A percentile compares a stretch with the other conserved stretches of the same genome.
These are phyloP conservation scores for Aspergillus sp. DNA, from an alignment of 2,329 filamentous ascomycete species.

Conservation along the genomic window DNA sequence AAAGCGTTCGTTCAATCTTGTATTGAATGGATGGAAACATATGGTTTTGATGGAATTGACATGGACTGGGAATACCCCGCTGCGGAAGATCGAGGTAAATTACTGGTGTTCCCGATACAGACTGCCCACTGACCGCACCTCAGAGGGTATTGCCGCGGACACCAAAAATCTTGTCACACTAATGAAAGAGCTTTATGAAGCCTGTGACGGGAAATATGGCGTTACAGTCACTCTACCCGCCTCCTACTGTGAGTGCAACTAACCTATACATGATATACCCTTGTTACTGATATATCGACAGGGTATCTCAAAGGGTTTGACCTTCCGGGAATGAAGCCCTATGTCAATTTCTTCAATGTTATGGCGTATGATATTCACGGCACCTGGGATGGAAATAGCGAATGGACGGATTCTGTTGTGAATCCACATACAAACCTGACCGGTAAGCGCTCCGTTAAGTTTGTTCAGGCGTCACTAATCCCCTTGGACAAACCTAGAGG, in stretches of 20 bases:
- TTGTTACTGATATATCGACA: background rate
- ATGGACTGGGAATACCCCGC: conserved; percentile 28
- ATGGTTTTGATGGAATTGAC: conserved; percentile 29
- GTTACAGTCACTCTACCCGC: conserved; percentile 12
- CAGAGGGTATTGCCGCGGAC: background rate
- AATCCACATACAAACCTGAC: conserved; percentile 34
- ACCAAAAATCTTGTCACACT: conserved; percentile 14
- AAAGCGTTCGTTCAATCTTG: conserved; percentile 20
- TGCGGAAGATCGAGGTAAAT: conserved; percentile 17
- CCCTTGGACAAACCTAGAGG: no score
- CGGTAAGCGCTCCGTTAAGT: background rate
- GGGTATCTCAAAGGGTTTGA: conserved; percentile 34
- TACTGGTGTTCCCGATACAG: no score
- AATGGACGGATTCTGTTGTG: conserved; percentile 18
- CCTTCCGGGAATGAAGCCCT: conserved; percentile 21
- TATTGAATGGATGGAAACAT: conserved; percentile 16
- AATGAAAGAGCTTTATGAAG: conserved; percentile 3
- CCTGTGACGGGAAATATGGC: background rate
- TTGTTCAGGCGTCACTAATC: no score
- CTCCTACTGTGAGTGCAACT: conserved; percentile 13
- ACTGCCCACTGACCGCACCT: no score
- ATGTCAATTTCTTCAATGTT: conserved; percentile 34
- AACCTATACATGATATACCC: background rate
- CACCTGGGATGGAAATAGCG: conserved; percentile 28
- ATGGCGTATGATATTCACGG: conserved; percentile 36